phyloP scores from a whole-genome alignment of 768 basidiomycete species.

The Kwoniella sp. region DNA sequence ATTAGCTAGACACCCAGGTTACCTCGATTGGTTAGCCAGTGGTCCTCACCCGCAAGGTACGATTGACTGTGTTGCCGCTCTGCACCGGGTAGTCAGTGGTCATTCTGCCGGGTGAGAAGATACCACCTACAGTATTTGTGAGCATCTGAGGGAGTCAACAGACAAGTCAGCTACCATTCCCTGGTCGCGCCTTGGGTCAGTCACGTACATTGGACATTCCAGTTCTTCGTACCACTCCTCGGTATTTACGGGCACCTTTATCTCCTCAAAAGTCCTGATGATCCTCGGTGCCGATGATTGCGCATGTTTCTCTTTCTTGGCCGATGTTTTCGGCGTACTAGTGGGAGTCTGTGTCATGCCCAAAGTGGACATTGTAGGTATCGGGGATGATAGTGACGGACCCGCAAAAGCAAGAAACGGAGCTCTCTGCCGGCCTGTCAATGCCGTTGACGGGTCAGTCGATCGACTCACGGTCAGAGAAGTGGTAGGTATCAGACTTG shows the following conservation, averaged over 20 bases:
- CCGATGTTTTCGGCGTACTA: neutral
- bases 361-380: conserved; percentile 7
- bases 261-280: conserved; percentile 45
- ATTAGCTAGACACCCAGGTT: no score
- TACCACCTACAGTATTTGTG: conserved; percentile 44
- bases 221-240: conserved; percentile 52
- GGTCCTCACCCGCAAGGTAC: conserved; percentile 49
- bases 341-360: neutral
- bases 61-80: conserved; percentile 40
- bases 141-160: conserved; percentile 28
- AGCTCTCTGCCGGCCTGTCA: conserved; percentile 2
- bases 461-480: neutral
- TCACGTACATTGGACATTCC: conserved; percentile 51
- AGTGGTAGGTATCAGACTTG: neutral
- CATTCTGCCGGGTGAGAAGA: no score
- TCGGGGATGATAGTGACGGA: conserved; percentile 14
- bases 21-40: no score
- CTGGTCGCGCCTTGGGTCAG: no score
- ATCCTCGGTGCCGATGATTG: conserved; percentile 25
- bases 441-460: neutral
- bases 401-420: conserved; percentile 13
- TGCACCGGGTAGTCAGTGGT: conserved; percentile 8
- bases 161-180: no score
- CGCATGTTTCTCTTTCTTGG: conserved; percentile 10
- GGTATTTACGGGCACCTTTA: conserved; percentile 34